Base-by-base conservation (phyloP, 208 protist genomes). In the Acanthamoeba rhysodes region DNA sequence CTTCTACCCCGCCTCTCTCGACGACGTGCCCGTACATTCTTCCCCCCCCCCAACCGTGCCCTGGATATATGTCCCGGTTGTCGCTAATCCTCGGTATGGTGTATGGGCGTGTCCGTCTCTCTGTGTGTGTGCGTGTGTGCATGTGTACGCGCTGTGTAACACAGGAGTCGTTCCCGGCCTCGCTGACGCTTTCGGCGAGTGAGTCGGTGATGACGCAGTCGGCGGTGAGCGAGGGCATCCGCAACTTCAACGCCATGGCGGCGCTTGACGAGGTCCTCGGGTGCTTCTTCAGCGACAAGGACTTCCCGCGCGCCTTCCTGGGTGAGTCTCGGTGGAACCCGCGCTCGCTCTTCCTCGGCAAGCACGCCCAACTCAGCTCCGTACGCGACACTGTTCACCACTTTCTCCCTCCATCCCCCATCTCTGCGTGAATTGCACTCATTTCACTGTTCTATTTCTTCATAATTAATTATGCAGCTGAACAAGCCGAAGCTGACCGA, bases 281-380 rank as follows among this genome's bases (percentile, higher is more conserved):
- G 50, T 88, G 80, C 32, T 88, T 88, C 80, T 45, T 88, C 50
- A 64, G 80, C 50, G 80, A 88, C n/a, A 88, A 88, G 29, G 80
- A 88, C 50, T 88, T 88, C 80, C 80, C 80, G 8, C 80, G 80
- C 20, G 45, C 80, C 18, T 88, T 88, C 53, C 41, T 88, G 4
- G 45, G 50, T 18, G 29, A 59, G 16, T 41, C 34, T n/a, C 41
- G 34, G 18, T 88, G 80, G 80, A 24, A 41, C 22, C 50, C 80
- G 9, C 80, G 80, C 10, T 88, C 80, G 50, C 45, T 88, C 80
- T 88, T 66, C 29, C 80, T 88, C 41, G 64, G 80, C 80, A 57
- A 64, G 50, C 80, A 12, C 5, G 80, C 80, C 29, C 80, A 64
- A 64, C 80, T 88, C 27, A 88, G 80, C 27, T 66, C 80, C 50